phyloP scores from a whole-genome alignment of 768 basidiomycete species.

The Naganishia randhawae region DNA sequence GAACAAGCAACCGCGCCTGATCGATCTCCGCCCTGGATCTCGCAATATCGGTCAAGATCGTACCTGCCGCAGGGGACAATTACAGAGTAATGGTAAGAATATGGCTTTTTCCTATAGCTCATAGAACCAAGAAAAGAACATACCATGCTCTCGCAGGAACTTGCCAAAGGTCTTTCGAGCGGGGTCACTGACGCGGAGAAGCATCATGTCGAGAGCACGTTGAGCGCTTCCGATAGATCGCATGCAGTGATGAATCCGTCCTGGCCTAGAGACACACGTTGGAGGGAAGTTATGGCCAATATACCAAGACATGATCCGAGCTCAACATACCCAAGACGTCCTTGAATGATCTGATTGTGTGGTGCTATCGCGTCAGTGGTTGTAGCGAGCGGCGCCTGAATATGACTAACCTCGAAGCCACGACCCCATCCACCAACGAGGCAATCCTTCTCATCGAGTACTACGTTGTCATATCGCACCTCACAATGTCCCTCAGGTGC shows the following conservation, averaged over 20 bases:
- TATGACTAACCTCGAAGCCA: constrained; percentile 73
- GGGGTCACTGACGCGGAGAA: constrained; percentile 89
- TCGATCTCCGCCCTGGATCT: constrained; percentile 92
- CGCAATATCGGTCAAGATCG: constrained; percentile 85
- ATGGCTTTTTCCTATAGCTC: constrained; percentile 3
- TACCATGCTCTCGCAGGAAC: constrained; percentile 82
- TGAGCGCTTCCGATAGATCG: constrained; percentile 86
- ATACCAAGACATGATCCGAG: not conserved
- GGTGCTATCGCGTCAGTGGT: not conserved
- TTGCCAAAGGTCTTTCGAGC: constrained; percentile 90
- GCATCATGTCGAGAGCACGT: constrained; percentile 76
- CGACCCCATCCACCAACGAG: constrained; percentile 78
- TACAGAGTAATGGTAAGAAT: no score
- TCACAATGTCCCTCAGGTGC: constrained; percentile 97
- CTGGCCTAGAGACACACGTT: constrained; percentile 59
- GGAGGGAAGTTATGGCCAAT: not conserved
- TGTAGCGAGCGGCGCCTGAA: not conserved
- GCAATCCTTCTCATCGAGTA: constrained; percentile 75
- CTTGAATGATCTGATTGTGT: constrained; percentile 79
- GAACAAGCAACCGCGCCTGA: constrained; percentile 74
- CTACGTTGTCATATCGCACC: constrained; percentile 87
- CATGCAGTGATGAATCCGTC: constrained; percentile 98
- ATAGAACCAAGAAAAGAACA: constrained; percentile 30
- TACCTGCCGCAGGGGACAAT: constrained; percentile 56
- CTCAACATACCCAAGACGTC: constrained; percentile 72